phyloP scores from a whole-genome alignment of 306 rosid genomes.

The Betula pendula region DNA sequence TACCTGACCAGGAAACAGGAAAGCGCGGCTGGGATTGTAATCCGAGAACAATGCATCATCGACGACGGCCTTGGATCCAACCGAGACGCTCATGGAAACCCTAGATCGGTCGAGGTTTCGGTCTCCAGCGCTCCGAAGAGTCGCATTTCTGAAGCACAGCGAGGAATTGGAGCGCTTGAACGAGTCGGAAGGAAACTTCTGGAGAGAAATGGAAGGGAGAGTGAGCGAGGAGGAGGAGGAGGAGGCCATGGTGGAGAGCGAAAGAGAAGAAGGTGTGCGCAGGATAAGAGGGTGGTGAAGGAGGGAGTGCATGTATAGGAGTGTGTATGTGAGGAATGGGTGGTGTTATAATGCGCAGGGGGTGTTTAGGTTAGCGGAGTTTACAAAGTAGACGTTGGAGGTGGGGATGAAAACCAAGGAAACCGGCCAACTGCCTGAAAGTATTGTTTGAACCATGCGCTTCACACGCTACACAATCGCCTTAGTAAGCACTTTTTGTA shows the following conservation, averaged over 20 bases:
- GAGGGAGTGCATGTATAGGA: constrained; percentile 27
- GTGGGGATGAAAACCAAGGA: constrained; percentile 34
- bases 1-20: constrained; percentile 97
- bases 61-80: constrained; percentile 59
- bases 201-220: constrained; percentile 50
- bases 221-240: constrained; percentile 51
- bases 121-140: constrained; percentile 28
- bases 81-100: constrained; percentile 65
- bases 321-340: not conserved
- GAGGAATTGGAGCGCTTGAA: constrained; percentile 25
- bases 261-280: constrained; percentile 28
- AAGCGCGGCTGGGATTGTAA: constrained; percentile 69
- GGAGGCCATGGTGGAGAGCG: constrained; percentile 46
- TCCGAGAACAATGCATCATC: constrained; percentile 61
- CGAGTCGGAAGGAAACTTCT: constrained; percentile 35
- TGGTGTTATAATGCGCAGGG: constrained; percentile 21
- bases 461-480: too few species aligned
- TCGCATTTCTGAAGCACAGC: constrained; percentile 37
- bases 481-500: too few species aligned
- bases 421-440: constrained; percentile 42
- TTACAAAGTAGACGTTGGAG: constrained; percentile 38
- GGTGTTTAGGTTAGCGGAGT: constrained; percentile 53
- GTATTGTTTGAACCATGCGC: too few species aligned
- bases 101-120: constrained; percentile 56
- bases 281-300: constrained; percentile 36